A percentile compares a stretch with the other conserved stretches of the same genome.
Evolutionary conservation across 2,329 filamentous ascomycete genomes (phyloP).

Genomic region (Alternaria tenuissima): DNA sequence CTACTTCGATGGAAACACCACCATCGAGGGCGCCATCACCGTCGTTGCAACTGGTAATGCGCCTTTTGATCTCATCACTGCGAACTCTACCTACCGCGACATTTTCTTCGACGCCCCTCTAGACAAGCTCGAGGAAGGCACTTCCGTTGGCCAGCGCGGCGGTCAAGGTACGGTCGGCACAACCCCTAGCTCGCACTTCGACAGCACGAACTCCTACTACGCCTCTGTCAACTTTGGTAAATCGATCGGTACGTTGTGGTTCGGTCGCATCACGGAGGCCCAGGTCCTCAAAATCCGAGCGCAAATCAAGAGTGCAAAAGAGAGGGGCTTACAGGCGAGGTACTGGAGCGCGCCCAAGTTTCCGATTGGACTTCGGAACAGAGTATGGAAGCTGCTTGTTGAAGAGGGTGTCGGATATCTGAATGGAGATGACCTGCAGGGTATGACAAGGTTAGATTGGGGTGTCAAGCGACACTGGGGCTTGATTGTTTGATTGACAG

Average conservation of each 20-base stretch:
- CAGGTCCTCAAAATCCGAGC: constrained; percentile 59
- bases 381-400: constrained; percentile 63
- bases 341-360: constrained; percentile 67
- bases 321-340: constrained; percentile 61
- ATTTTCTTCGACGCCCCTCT: constrained; percentile 65
- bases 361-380: constrained; percentile 63
- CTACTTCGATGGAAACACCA: constrained; percentile 58
- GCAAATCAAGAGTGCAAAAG: constrained; percentile 62
- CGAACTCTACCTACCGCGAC: constrained; percentile 60
- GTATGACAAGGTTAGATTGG: constrained; percentile 60
- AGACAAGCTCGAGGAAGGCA: constrained; percentile 45
- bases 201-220: constrained; percentile 69
- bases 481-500: constrained; percentile 24
- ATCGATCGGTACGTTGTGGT: constrained; percentile 62
- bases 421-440: constrained; percentile 65
- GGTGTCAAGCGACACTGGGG: constrained; percentile 38
- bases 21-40: constrained; percentile 57
- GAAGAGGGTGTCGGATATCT: constrained; percentile 64
- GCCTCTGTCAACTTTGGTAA: constrained; percentile 66
- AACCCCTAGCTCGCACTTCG: constrained; percentile 46
- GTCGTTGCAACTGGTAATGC: constrained; percentile 64
- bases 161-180: constrained; percentile 59
- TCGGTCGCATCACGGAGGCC: constrained; percentile 55
- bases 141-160: background rate
- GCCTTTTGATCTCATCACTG: constrained; percentile 57